Percentiles rank a stretch among this genome's conserved stretches.
These are phyloP conservation scores for Verticillium tricorpus DNA, from an alignment of 2,329 filamentous ascomycete genomes.

Conservation along the genomic window DNA sequence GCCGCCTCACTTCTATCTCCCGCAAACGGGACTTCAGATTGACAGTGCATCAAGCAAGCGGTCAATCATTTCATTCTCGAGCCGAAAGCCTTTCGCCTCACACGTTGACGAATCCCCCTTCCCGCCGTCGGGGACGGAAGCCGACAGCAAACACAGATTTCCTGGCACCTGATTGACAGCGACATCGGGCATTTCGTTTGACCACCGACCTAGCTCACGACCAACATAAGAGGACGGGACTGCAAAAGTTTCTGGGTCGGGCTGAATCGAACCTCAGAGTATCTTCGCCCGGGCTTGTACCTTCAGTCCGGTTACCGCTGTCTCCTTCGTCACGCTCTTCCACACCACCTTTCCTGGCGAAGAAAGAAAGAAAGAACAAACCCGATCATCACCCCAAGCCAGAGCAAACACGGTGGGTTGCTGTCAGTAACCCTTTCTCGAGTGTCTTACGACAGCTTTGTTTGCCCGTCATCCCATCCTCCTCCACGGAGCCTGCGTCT, in stretches of 20 bases:
- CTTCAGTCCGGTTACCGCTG: background rate
- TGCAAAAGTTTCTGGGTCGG: background rate
- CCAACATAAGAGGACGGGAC: background rate
- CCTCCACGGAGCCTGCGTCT: background rate
- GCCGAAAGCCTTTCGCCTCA: background rate
- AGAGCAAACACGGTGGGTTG: too few relatives aligned
- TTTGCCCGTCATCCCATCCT: background rate
- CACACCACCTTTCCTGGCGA: too few relatives aligned
- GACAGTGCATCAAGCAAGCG: background rate
- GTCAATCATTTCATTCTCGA: background rate
- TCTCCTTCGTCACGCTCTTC: too few relatives aligned
- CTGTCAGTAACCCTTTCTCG: too few relatives aligned
- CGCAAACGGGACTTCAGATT: background rate
- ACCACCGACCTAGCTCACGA: background rate
- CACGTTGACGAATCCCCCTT: background rate
- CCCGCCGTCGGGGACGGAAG: background rate
- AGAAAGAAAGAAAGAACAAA: too few relatives aligned
- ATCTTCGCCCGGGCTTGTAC: background rate
- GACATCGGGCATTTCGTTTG: background rate
- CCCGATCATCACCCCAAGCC: too few relatives aligned
- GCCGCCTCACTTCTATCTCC: background rate
- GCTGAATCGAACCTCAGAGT: background rate
- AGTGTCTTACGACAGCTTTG: too few relatives aligned
- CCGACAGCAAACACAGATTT: background rate
- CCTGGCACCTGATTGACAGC: background rate